Base-by-base conservation (phyloP, 148 eudicot genomes). In the Polygonum maritimum region DNA sequence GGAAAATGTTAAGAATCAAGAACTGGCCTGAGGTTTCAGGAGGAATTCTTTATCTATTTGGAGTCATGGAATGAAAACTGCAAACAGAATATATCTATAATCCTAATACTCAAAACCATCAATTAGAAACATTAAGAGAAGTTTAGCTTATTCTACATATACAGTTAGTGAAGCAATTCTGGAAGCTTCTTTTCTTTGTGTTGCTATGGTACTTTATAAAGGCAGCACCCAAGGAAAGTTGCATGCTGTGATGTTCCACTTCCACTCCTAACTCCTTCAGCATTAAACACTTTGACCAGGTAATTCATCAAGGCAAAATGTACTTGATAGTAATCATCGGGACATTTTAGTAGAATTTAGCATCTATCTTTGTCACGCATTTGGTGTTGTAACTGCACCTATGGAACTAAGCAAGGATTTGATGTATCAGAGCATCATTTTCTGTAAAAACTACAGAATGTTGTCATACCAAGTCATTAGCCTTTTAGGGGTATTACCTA, bases 401-500 rank as follows among this genome's bases (percentile, higher is more conserved):
- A 57, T 62, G 71, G 71, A 36, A 35, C 44, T 36, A 65, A 35
- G 41, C 71, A 65, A 65, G 41, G 44, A 65, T 65, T 65, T 65
- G 41, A 33, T 65, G 44, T 14, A 65, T 65, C 71, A 35, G 41
- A 65, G 15, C 7, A 65, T 33, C 40, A 36, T 65, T 33, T 12
- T 14, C 40, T n/a, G 45, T 36, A 67, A 36, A 14, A 60, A 26
- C 5, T 22, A 38, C 31, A 13, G 41, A 65, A 44, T 14, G 41
- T 13, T 67, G n/a, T 36, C 44, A 67, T 38, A 35, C 45, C 44
- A 67, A 14, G 19, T 67, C 44, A 26, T 26, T 26, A 26, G 31
- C 31, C 31, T 26, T 65, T 67, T 48, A n/a, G 15, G 73, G 48
- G 62, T 8, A 79, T 89, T 89, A 95, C 99, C 99, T 76, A 95